Evolutionary conservation across 179 eudicot genomes (phyloP).

Genomic region (Beta lomatogona): DNA sequence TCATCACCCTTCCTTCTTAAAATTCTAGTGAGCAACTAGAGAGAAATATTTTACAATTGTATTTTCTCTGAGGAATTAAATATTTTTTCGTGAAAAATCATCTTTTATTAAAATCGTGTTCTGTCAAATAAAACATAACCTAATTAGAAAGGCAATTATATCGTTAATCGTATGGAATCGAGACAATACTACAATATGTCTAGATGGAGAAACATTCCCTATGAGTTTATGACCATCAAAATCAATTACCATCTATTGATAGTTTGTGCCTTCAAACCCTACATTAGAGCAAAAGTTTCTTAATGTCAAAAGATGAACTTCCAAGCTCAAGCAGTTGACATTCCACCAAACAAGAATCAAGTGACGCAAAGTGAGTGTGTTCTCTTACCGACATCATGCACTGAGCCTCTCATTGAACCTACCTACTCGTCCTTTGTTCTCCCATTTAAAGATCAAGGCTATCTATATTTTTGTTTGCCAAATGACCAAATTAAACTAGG

Average conservation of each 20-base stretch:
- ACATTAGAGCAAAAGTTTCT: background rate
- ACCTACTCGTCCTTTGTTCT: background rate
- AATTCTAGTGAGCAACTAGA: too few species aligned
- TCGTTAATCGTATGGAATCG: background rate
- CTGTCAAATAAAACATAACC: too few species aligned
- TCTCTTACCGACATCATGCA: conserved; percentile 13
- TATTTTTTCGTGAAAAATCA: too few species aligned
- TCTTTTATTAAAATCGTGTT: too few species aligned
- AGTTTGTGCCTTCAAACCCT: background rate
- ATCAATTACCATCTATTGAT: background rate
- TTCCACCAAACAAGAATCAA: background rate
- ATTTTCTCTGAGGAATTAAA: too few species aligned
- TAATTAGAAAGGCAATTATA: too few species aligned
- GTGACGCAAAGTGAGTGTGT: background rate
- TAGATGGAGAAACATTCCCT: background rate
- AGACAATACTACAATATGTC: background rate
- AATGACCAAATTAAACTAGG: background rate
- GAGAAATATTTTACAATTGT: too few species aligned
- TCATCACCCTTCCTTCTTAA: too few species aligned
- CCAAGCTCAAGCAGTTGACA: background rate
- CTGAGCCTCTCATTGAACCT: background rate
- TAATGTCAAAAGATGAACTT: background rate
- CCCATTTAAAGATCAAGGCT: background rate
- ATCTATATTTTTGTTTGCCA: background rate
- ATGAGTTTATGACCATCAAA: background rate